Evolutionary conservation across 2,329 filamentous ascomycete genomes (phyloP).

Genomic region (Torrubiella hemipterigena): DNA sequence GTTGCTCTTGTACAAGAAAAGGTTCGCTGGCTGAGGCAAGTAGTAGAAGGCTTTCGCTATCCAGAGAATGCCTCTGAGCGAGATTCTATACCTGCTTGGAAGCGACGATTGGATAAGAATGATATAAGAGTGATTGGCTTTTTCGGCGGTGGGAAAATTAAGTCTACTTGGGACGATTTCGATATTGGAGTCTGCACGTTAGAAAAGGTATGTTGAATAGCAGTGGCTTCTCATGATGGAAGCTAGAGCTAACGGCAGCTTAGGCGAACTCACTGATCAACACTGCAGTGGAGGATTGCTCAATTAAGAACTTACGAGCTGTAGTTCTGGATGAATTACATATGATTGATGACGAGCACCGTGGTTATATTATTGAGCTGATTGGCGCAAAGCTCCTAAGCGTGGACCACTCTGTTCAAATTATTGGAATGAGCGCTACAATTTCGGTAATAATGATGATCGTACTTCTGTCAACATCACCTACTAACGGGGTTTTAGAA

Average conservation of each 20-base stretch:
- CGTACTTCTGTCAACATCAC: background rate
- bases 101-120: constrained; percentile 42
- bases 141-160: constrained; percentile 60
- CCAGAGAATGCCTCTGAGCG: constrained; percentile 20
- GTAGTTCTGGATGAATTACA: constrained; percentile 72
- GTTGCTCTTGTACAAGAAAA: constrained; percentile 74
- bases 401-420: constrained; percentile 54
- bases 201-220: constrained; percentile 54
- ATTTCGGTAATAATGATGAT: constrained; percentile 43
- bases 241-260: no score
- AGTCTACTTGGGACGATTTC: constrained; percentile 58
- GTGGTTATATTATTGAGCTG: constrained; percentile 64
- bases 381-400: constrained; percentile 63
- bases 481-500: constrained; percentile 36
- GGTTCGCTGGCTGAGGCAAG: constrained; percentile 56
- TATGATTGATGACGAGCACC: constrained; percentile 66
- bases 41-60: constrained; percentile 47
- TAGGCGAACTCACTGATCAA: constrained; percentile 68
- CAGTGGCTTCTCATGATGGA: no score
- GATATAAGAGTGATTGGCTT: constrained; percentile 57
- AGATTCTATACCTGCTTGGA: constrained; percentile 33
- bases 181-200: constrained; percentile 72
- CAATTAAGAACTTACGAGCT: constrained; percentile 48
- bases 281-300: constrained; percentile 58
- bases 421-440: constrained; percentile 72